phyloP scores from a whole-genome alignment of 176 grass and related monocot genomes.

The Dactylis glomerata region DNA sequence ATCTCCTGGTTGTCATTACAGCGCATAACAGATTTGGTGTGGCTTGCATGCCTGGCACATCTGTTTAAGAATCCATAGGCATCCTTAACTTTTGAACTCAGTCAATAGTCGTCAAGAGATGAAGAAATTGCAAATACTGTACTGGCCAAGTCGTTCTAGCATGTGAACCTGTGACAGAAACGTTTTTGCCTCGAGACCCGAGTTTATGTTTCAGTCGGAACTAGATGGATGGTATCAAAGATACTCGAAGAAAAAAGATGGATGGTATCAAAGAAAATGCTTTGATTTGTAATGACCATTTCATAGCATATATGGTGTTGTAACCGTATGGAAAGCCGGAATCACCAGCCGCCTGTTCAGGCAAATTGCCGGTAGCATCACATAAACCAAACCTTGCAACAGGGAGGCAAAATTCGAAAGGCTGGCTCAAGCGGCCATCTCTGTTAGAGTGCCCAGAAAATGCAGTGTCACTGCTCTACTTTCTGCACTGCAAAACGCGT shows the following conservation, averaged over 20 bases:
- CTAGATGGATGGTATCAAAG: background rate
- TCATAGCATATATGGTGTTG: background rate
- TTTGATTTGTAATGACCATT: constrained; percentile 17
- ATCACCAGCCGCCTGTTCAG: background rate
- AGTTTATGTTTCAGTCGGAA: background rate
- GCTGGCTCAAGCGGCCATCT: background rate
- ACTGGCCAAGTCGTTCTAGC: constrained; percentile 17
- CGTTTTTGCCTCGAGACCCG: background rate
- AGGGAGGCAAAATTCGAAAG: background rate
- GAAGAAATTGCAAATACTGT: background rate
- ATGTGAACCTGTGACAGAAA: constrained; percentile 27
- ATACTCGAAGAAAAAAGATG: background rate
- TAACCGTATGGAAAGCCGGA: background rate
- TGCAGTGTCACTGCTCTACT: background rate
- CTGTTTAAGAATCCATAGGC: constrained; percentile 21
- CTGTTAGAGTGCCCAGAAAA: background rate
- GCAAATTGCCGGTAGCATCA: background rate
- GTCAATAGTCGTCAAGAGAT: background rate
- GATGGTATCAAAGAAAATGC: background rate
- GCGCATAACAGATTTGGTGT: background rate
- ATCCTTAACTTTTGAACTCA: background rate
- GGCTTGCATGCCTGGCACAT: background rate
- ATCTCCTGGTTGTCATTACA: background rate
- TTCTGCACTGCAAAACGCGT: background rate
- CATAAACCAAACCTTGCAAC: background rate